Conservation (phyloP, 768 basidiomycete genomes). For the Hypsizygus marmoreus region DNA sequence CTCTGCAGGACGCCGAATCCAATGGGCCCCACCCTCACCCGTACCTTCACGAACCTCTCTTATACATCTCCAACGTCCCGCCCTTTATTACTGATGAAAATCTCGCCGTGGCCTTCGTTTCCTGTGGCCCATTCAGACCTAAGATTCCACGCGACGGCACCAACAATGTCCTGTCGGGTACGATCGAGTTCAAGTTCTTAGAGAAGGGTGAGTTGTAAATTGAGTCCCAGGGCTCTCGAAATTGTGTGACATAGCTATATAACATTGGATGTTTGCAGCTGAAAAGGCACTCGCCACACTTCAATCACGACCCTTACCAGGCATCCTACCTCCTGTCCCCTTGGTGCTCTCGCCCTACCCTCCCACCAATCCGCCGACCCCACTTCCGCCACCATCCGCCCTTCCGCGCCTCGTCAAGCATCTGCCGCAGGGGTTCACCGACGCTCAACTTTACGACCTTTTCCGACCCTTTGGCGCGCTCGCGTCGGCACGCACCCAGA, state of each 20-base stretch:
- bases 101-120: slow-evolving; percentile 70
- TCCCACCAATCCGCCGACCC: slow-evolving; percentile 72
- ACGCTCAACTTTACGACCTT: slow-evolving; percentile 79
- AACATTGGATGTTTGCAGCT: slow-evolving; percentile 45
- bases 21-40: slow-evolving; percentile 64
- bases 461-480: slow-evolving; percentile 85
- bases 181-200: slow-evolving; percentile 81
- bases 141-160: slow-evolving; percentile 66
- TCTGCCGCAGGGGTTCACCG: slow-evolving; percentile 66
- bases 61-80: slow-evolving; percentile 81
- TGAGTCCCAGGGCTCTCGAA: neutral
- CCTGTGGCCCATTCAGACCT: slow-evolving; percentile 81
- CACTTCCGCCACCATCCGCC: slow-evolving; percentile 75
- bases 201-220: slow-evolving; percentile 65
- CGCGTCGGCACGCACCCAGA: slow-evolving; percentile 72
- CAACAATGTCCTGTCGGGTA: slow-evolving; percentile 59
- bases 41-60: slow-evolving; percentile 79
- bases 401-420: slow-evolving; percentile 83
- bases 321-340: slow-evolving; percentile 54
- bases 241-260: slow-evolving; percentile 11
- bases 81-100: slow-evolving; percentile 74
- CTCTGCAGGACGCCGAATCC: slow-evolving; percentile 31
- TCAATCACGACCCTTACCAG: slow-evolving; percentile 72
- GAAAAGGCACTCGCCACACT: slow-evolving; percentile 88
- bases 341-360: slow-evolving; percentile 84